Evolutionary conservation across 352 stramenopile species (phyloP), one percentile per base, ranked within the genome.

Genomic region (Globisporangium cederbergense): DNA sequence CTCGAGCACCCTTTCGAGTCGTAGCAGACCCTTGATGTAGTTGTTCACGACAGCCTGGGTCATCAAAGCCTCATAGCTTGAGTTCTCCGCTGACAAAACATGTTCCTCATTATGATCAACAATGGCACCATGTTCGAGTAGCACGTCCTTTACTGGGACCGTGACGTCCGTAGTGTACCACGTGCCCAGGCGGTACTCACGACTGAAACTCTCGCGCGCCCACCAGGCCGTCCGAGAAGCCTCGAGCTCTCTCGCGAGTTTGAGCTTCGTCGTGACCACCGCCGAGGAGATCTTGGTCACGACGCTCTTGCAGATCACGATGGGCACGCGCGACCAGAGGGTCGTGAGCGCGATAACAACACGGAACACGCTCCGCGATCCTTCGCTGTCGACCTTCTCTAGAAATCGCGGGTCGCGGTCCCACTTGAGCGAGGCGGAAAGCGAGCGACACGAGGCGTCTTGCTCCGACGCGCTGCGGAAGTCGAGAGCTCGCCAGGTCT

Each of bases 181-280:
- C 1, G 84, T 89, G 2, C 86, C 86, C 8, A 93, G 62, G 1
- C 83, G 77, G 59, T 88, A 91, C 58, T 75, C 83, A 14, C 86
- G 73, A 58, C 84, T 93, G 57, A 78, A 91, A 25, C 79, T 88
- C 62, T 95, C 86, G n/a, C 82, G 77, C 0, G 81, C 84, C 86
- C 86, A 95, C 86, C 84, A 95, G 18, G 76, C 74, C 1, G 73
- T 91, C 6, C 82, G 64, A 3, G 79, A 74, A 8, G 60, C 64
- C 34, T 83, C 80, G 46, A 80, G 70, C 3, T 84, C 81, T 11
- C 77, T 70, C 1, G 73, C 73, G 11, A 90, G 71, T 2, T 81
- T 78, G 53, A 90, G 80, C 0, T 68, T 73, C 13, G 76, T 75
- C 8, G 75, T 75, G 0, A 87, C 69, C 1, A 62, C 73, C 10